Conservation (phyloP, 441 rosid genomes). For the Adansonia madagascariensis region DNA sequence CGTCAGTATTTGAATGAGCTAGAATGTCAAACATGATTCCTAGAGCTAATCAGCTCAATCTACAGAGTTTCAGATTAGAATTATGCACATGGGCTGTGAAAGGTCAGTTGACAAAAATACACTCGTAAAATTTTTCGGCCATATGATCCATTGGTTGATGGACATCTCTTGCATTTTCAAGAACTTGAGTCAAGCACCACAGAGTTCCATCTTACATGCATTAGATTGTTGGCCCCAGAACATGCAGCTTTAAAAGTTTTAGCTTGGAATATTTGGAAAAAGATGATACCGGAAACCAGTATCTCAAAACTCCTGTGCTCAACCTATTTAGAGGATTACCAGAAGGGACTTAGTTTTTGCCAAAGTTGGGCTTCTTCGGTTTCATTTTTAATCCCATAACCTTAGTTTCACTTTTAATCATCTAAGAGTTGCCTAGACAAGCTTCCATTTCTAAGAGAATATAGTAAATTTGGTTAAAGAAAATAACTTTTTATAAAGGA, state of each 20-base stretch:
- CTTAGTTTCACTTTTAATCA: background rate
- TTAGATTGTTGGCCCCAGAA: background rate
- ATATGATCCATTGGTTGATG: background rate
- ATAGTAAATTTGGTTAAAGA: background rate
- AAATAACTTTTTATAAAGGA: background rate
- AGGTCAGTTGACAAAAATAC: background rate
- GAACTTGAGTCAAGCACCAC: background rate
- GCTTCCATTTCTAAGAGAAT: background rate
- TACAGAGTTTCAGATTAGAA: constrained; percentile 13
- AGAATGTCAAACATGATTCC: background rate
- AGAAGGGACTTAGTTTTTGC: background rate
- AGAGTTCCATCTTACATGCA: background rate
- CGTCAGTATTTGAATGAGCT: constrained; percentile 26
- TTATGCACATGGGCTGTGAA: constrained; percentile 1
- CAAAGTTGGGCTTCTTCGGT: background rate
- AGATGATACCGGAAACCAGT: constrained; percentile 2
- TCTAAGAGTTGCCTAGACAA: constrained; percentile 1
- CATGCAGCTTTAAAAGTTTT: background rate
- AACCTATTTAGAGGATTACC: constrained; percentile 10
- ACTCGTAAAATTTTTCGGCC: background rate
- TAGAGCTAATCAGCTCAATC: background rate
- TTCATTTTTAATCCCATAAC: background rate
- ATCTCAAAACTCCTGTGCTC: constrained; percentile 4
- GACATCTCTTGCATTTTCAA: background rate
- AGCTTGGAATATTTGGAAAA: background rate